phyloP scores from a whole-genome alignment of 2,329 filamentous ascomycete genomes.

The Domatiomyces catenatus region DNA sequence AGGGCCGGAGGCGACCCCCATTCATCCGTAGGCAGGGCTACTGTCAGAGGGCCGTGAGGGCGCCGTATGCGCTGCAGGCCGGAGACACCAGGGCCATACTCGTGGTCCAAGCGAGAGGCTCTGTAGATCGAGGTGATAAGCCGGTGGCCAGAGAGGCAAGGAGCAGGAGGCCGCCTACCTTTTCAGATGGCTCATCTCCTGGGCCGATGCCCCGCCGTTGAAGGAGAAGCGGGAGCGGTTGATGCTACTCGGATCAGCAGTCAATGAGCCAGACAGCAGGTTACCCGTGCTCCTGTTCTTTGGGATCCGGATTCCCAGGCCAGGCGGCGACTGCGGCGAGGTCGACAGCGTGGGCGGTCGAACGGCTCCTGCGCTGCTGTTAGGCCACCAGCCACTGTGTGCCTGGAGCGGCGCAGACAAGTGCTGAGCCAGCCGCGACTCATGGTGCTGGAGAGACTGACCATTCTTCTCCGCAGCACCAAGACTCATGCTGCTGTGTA shows the following conservation, averaged over 20 bases:
- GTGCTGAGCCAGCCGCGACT: neutral
- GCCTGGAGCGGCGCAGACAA: neutral
- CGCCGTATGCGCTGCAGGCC: slow-evolving; percentile 90
- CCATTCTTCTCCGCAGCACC: neutral
- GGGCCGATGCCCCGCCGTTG: slow-evolving; percentile 47
- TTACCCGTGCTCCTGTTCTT: slow-evolving; percentile 37
- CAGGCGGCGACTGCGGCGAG: neutral
- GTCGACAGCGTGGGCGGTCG: neutral
- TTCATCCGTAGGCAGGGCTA: slow-evolving; percentile 48
- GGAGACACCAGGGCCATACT: slow-evolving; percentile 70
- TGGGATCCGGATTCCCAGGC: slow-evolving; percentile 20
- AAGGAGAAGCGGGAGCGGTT: slow-evolving; percentile 59
- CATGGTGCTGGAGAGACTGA: neutral
- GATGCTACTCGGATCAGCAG: slow-evolving; percentile 42
- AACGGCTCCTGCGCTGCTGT: neutral
- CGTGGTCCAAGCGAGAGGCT: slow-evolving; percentile 74
- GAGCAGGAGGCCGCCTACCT: slow-evolving; percentile 38
- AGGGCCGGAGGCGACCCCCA: slow-evolving; percentile 40
- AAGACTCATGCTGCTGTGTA: neutral
- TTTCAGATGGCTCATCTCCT: slow-evolving; percentile 55
- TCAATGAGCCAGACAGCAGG: slow-evolving; percentile 27
- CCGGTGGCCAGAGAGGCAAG: neutral
- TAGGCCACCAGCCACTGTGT: neutral
- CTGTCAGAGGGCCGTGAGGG: slow-evolving; percentile 52
- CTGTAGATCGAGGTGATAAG: slow-evolving; percentile 29